Evolutionary conservation across 2,329 filamentous ascomycete species (phyloP).

Genomic region (Aspergillus neotritici): DNA sequence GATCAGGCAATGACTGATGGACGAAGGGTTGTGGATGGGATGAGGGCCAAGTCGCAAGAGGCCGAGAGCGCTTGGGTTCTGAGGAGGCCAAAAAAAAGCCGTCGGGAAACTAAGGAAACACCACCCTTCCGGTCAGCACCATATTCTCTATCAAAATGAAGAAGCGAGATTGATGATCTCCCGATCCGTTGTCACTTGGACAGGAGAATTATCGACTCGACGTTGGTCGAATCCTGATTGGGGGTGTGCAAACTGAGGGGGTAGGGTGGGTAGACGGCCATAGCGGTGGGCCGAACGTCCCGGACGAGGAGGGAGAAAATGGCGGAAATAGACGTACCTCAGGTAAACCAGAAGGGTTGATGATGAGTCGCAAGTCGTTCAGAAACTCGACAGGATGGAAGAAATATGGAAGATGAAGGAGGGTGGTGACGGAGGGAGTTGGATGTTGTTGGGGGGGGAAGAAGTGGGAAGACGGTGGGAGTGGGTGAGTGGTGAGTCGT

Average conservation of each 20-base stretch:
- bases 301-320: constrained; percentile 32
- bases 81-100: constrained; percentile 23
- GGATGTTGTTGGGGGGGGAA: constrained; percentile 14
- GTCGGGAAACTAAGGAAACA: constrained; percentile 23
- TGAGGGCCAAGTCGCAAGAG: constrained; percentile 28
- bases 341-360: constrained; percentile 19
- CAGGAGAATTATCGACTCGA: constrained; percentile 13
- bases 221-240: constrained; percentile 23
- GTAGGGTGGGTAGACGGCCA: constrained; percentile 20
- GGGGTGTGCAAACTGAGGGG: constrained; percentile 23
- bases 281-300: constrained; percentile 25
- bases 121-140: constrained; percentile 22
- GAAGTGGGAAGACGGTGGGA: constrained; percentile 18
- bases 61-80: constrained; percentile 26
- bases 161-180: constrained; percentile 14
- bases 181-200: constrained; percentile 12
- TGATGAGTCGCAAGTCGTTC: constrained; percentile 27
- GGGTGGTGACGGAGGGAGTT: constrained; percentile 19
- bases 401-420: constrained; percentile 16
- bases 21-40: constrained; percentile 25
- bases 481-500: constrained; percentile 24
- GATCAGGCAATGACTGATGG: constrained; percentile 27
- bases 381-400: constrained; percentile 16
- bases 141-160: constrained; percentile 11
- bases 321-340: constrained; percentile 26